Evolutionary conservation across 257 asterid genomes (phyloP).

Genomic region (Leonotis leonurus): DNA sequence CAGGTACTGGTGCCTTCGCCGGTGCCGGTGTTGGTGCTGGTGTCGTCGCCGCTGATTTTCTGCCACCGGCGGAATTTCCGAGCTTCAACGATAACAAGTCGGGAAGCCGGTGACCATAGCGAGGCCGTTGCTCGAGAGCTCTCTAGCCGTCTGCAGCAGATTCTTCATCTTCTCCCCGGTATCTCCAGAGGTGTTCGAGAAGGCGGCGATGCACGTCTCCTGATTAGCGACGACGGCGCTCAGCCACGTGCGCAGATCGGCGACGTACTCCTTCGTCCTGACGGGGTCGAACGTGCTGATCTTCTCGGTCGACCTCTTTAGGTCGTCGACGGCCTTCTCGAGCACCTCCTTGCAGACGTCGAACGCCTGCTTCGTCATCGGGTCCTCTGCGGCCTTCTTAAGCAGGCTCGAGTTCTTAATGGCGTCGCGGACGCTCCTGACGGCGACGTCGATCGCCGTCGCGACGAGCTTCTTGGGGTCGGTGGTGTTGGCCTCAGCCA

Average conservation of each 20-base stretch:
- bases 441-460: slow-evolving; percentile 35
- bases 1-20: too few relatives aligned
- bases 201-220: slow-evolving; percentile 64
- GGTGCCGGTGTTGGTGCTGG: too few relatives aligned
- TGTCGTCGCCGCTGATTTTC: too few relatives aligned
- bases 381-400: slow-evolving; percentile 37
- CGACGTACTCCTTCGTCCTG: slow-evolving; percentile 17
- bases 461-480: slow-evolving; percentile 51
- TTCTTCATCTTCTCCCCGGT: slow-evolving; percentile 41
- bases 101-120: slow-evolving; percentile 35
- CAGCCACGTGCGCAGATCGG: slow-evolving; percentile 53
- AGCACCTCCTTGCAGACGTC: slow-evolving; percentile 36
- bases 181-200: slow-evolving; percentile 43
- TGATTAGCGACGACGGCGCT: slow-evolving; percentile 49
- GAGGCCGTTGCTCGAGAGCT: slow-evolving; percentile 39
- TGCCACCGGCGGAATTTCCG: not conserved
- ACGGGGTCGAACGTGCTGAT: slow-evolving; percentile 21
- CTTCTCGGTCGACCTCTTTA: slow-evolving; percentile 27
- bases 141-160: slow-evolving; percentile 21
- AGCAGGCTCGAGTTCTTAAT: slow-evolving; percentile 32
- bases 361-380: slow-evolving; percentile 37
- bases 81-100: slow-evolving; percentile 6
- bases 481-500: slow-evolving; percentile 36
- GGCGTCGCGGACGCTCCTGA: slow-evolving; percentile 18
- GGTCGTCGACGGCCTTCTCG: slow-evolving; percentile 42